These are phyloP conservation scores for Verticillium albo-atrum DNA, from an alignment of 2,329 filamentous ascomycete genomes.

Conservation along the genomic window DNA sequence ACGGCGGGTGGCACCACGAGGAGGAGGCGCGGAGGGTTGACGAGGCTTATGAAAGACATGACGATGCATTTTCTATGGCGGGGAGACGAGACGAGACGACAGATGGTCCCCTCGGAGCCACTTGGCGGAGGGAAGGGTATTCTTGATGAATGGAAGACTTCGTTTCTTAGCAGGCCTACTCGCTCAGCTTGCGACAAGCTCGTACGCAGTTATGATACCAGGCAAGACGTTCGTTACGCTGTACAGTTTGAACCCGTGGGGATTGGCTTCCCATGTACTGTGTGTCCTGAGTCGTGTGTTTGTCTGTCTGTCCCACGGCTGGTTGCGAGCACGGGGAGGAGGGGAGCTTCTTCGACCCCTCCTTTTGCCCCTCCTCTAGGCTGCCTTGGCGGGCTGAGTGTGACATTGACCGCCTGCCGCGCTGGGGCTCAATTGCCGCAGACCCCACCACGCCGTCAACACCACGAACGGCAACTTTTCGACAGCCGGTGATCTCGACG, in stretches of 20 bases:
- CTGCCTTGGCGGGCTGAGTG: not conserved
- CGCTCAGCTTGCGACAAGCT: not conserved
- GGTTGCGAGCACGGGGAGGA: too few relatives aligned
- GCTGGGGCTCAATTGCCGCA: not conserved
- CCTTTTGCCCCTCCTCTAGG: not conserved
- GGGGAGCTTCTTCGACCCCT: not conserved
- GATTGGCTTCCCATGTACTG: not conserved
- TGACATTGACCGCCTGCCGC: not conserved
- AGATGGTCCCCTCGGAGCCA: not conserved
- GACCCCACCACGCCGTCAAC: not conserved
- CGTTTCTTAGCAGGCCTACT: not conserved
- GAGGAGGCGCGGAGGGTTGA: not conserved
- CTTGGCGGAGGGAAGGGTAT: not conserved
- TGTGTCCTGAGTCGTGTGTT: not conserved
- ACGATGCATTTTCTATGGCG: not conserved
- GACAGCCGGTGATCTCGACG: not conserved
- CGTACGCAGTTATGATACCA: not conserved
- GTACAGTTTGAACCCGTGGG: too few relatives aligned
- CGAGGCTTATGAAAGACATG: constrained; percentile 1
- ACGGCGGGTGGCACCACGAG: not conserved
- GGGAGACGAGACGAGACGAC: too few relatives aligned
- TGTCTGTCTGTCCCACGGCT: too few relatives aligned
- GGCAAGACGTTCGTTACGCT: not conserved
- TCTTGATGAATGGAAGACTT: not conserved
- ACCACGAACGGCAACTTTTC: not conserved